Evolutionary conservation across 352 stramenopile genomes (phyloP), one percentile per base, ranked within the genome.

Genomic region (Phytophthora agathidicida): DNA sequence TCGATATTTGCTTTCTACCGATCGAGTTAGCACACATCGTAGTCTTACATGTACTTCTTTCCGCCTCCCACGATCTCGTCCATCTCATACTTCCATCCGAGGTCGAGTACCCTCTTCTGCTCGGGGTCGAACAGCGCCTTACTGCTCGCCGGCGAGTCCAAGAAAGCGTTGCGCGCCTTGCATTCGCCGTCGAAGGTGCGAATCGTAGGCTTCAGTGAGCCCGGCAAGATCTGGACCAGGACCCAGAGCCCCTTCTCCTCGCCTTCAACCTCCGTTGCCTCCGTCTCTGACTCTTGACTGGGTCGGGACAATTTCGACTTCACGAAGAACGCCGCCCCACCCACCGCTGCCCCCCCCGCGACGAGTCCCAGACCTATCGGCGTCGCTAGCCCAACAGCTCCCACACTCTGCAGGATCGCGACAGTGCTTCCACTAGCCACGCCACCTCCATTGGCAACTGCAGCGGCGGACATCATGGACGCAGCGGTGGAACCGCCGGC

Each of bases 401-500:
- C 77, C 30, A 88, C 60, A 20, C 66, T 83, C 37, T 89, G 80
- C 47, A 85, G 26, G 4, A 75, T 48, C 3, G 77, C 74, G 7
- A 85, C 71, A 0, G 52, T 45, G 32, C 75, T 76, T 8, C 67
- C 68, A 43, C 66, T 60, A 5, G 68, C 68, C 3, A 88, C 71
- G n/a, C 66, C 68, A 7, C 80, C 80, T 16, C 77, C 80, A 31
- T 59, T 71, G n/a, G 71, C 68, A 14, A 86, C 43, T 17, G 80
- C 77, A 16, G 77, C 69, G n/a, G n/a, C n/a, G n/a, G n/a, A n/a
- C n/a, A n/a, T n/a, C n/a, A 78, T 81, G 5, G 57, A 44, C 16
- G 73, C 80, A 31, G 77, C 80, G 0, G 60, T 67, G 5, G 73
- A 84, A 7, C 67, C 73, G 13, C 60, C 35, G 13, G 68, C 67